Evolutionary conservation across 176 grass and related monocot genomes (phyloP), one percentile per base, ranked within the genome.

Genomic region (Ensete glaucum): DNA sequence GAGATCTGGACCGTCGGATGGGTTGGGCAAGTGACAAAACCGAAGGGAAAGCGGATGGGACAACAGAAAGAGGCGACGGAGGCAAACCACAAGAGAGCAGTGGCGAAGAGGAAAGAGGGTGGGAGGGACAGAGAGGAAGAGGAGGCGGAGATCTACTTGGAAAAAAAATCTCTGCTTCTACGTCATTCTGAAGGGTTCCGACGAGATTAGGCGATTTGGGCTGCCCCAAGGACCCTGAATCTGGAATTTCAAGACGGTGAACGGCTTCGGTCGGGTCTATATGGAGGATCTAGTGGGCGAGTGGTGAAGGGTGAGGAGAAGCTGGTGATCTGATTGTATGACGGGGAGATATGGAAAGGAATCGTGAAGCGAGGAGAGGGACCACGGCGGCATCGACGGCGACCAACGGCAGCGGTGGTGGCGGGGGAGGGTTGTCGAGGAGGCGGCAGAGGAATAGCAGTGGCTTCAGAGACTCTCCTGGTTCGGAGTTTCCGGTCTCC

Each of bases 381-480:
- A 70, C 15, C 67, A 70, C 51, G 81, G 26, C 2, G 76, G 77
- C 19, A 79, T 72, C 1, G 76, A 71, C 66, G 86, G 78, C 80
- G 88, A 50, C 72, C 12, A 65, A 65, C 63, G 85, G 21, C 73
- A 43, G 34, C 34, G 34, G 34, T 43, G 34, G 34, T 43, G 87
- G 73, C 64, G 89, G 85, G 27, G 88, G 59, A 66, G 89, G 66
- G 82, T 85, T 9, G 83, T 82, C 21, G 72, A 92, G 75, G 34
- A 82, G 89, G 21, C 73, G 92, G 58, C 81, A 85, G 78, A 80
- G 87, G 78, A 91, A 81, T 80, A 85, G 79, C 82, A 80, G 82
- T 64, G 60, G 66, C 53, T 73, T 67, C 27, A 74, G 79, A 25
- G 72, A 81, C 48, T 79, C 77, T 62, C 69, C 83, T 76, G 83